A percentile compares a stretch with the other conserved stretches of the same genome.
phyloP scores from a whole-genome alignment of 768 basidiomycete species.

The Infundibulicybe gibba region DNA sequence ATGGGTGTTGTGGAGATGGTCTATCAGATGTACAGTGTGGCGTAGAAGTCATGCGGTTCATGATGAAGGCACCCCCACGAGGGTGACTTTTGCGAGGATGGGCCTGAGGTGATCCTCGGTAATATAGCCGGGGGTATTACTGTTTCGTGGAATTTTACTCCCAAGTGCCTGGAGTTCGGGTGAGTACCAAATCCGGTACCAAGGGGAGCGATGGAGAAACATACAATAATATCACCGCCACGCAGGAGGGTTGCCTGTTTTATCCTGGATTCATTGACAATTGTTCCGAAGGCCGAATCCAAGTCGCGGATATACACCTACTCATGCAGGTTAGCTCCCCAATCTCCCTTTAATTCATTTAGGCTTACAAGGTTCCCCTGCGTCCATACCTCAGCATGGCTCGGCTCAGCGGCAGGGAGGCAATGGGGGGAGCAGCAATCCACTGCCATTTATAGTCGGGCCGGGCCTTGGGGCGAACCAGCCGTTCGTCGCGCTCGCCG shows the following conservation, averaged over 20 bases:
- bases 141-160: conserved; percentile 29
- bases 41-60: neutral
- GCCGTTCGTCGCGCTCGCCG: conserved; percentile 31
- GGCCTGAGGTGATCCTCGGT: conserved; percentile 43
- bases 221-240: conserved; percentile 41
- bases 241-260: conserved; percentile 30
- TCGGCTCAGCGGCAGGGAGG: conserved; percentile 36
- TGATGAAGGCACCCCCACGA: conserved; percentile 23
- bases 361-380: conserved; percentile 35
- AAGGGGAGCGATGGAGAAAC: conserved; percentile 10
- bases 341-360: neutral
- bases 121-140: conserved; percentile 31
- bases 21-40: neutral
- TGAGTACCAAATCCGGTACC: conserved; percentile 7
- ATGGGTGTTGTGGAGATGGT: neutral
- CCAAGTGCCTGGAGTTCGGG: conserved; percentile 33
- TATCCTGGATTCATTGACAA: conserved; percentile 40
- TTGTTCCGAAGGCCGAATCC: conserved; percentile 43
- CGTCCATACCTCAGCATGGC: conserved; percentile 46
- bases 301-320: conserved; percentile 47
- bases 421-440: conserved; percentile 20
- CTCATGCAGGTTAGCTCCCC: neutral
- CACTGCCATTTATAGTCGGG: conserved; percentile 2
- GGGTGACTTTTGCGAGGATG: conserved; percentile 35
- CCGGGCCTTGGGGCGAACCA: conserved; percentile 33